phyloP scores from a whole-genome alignment of 306 rosid genomes.

The Hippophae gyantsensis region DNA sequence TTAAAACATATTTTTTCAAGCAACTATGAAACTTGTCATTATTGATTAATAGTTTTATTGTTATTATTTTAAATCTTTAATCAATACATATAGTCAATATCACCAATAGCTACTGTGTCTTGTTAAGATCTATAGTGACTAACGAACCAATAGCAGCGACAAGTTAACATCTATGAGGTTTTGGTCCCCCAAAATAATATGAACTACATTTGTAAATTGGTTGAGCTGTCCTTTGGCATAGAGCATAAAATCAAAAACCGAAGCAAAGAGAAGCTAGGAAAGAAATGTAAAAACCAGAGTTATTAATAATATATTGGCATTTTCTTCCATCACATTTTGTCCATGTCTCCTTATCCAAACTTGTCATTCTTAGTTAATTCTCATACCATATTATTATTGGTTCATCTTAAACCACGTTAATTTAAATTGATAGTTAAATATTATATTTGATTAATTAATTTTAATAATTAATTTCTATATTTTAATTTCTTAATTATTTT shows the following conservation, averaged over 20 bases:
- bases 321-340: constrained; percentile 45
- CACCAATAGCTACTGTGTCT: no score
- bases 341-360: constrained; percentile 43
- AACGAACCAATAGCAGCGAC: constrained; percentile 30
- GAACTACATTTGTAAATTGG: not conserved
- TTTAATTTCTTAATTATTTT: no score
- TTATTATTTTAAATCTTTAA: no score
- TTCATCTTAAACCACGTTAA: no score
- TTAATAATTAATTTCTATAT: no score
- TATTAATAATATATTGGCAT: constrained; percentile 17
- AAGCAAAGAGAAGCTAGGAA: constrained; percentile 29
- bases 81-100: no score
- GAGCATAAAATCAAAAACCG: constrained; percentile 26
- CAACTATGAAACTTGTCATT: no score
- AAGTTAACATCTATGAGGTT: constrained; percentile 23
- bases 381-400: no score
- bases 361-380: no score
- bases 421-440: no score
- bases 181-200: constrained; percentile 27
- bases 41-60: no score
- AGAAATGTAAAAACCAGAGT: constrained; percentile 29
- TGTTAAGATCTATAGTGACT: constrained; percentile 26
- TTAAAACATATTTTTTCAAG: not conserved
- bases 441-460: no score
- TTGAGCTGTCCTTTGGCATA: constrained; percentile 24